Base-by-base conservation (phyloP, 1,139 yeast species). In the Magnusiomyces suaveolens region DNA sequence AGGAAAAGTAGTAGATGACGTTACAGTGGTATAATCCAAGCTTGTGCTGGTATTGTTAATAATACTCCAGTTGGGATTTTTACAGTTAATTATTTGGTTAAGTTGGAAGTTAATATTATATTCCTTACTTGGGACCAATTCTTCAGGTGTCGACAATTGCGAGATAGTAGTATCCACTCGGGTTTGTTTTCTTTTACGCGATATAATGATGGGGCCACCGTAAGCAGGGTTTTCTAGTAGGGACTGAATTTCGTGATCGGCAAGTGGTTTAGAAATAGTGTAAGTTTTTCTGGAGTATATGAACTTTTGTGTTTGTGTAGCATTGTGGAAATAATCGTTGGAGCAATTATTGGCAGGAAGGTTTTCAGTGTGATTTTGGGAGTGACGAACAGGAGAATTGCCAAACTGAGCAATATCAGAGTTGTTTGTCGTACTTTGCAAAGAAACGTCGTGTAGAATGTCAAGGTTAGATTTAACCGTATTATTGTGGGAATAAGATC, bases 121-220 rank as follows among this genome's bases (percentile, higher is more conserved):
- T 25, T 21, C 26, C 16, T 3, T 12, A 26, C 18, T 18, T 10
- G 16, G 39, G 32, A 6, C 20, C 12, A 8, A 36, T 3, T 38
- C 14, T 23, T n/a, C 36, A 36, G 39, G 23, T 39, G 43, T 25
- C 4, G 24, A 26, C 41, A 29, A 10, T n/a, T 41, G 25, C 3
- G 44, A 20, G 18, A 48, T 46, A 12, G 50, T 50, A 25, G 47
- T 50, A 41, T 50, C 53, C 23, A 38, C 23, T 46, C 47, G 41
- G 1, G 39, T 41, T 14, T 54, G 54, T 36, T 52, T 52, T 16
- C 57, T 46, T 33, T 55, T 55, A n/a, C 51, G 33, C 1, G 57
- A 55, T n/a, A 55, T 32, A 4, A 51, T 33, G 6, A 55, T 36
- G 3, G 29, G 36, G 41, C 55, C 57, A 23, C 55, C 55, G 32